Evolutionary conservation across 2,329 filamentous ascomycete species (phyloP).

Genomic region (Alternaria burnsii): DNA sequence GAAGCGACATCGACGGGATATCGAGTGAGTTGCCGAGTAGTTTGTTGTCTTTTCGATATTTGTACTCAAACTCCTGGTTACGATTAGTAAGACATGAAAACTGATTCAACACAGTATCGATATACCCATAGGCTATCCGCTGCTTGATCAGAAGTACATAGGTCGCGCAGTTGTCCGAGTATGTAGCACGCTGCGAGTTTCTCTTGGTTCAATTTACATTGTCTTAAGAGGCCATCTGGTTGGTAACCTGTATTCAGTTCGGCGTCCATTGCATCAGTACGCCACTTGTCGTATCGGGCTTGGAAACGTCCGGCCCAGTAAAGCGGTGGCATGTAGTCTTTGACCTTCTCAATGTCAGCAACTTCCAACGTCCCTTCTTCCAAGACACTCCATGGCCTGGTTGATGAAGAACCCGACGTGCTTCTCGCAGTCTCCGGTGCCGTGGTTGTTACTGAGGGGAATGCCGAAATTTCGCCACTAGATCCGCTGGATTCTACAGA

Average conservation of each 20-base stretch:
- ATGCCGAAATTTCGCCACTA: not conserved
- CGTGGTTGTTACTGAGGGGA: not conserved
- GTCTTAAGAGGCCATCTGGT: constrained; percentile 25
- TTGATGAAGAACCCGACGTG: not conserved
- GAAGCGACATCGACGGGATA: constrained; percentile 23
- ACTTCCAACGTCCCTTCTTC: constrained; percentile 9
- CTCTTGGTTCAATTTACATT: constrained; percentile 37
- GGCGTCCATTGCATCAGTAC: constrained; percentile 40
- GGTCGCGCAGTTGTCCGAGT: constrained; percentile 41
- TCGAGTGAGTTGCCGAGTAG: constrained; percentile 31
- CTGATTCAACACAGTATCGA: not conserved
- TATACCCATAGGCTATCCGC: constrained; percentile 47
- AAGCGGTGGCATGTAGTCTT: constrained; percentile 43
- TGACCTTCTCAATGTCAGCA: constrained; percentile 41
- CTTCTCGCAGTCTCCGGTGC: not conserved
- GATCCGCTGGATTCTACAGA: not conserved
- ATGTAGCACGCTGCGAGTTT: constrained; percentile 40
- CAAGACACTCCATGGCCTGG: constrained; percentile 19
- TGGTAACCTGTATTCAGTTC: constrained; percentile 23
- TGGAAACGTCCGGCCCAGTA: constrained; percentile 50
- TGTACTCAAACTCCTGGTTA: constrained; percentile 45
- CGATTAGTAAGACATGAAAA: constrained; percentile 1
- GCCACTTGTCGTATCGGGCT: constrained; percentile 46
- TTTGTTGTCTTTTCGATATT: constrained; percentile 41
- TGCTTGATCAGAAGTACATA: constrained; percentile 41